Evolutionary conservation across 306 rosid species (phyloP).

Genomic region (Vachellia collinsii): DNA sequence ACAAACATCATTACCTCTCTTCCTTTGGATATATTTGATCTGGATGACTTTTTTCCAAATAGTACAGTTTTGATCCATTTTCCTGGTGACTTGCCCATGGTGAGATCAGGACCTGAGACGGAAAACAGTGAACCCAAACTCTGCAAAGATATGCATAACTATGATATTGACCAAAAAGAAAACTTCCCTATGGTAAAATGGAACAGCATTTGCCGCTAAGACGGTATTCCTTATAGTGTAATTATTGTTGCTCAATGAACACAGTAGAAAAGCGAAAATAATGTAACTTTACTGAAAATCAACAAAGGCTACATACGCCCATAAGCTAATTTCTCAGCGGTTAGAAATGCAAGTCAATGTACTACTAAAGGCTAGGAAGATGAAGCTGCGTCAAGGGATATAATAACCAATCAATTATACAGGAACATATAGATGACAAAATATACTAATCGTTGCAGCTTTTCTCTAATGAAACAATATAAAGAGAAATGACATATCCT

Average conservation of each 20-base stretch:
- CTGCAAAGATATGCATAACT: conserved; percentile 4
- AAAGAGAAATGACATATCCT: conserved; percentile 17
- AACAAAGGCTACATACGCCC: conserved; percentile 21
- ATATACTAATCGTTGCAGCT: conserved; percentile 34
- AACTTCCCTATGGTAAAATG: not conserved
- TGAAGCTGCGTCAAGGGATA: conserved; percentile 17
- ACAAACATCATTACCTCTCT: conserved; percentile 58
- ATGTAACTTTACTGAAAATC: conserved; percentile 14
- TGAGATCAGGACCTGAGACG: conserved; percentile 45
- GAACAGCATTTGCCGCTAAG: conserved; percentile 9
- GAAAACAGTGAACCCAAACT: conserved; percentile 27
- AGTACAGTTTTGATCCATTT: conserved; percentile 94
- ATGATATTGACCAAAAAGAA: not conserved
- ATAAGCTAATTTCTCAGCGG: conserved; percentile 11
- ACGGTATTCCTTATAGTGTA: conserved; percentile 6
- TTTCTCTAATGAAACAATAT: conserved; percentile 33
- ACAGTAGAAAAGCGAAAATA: conserved; percentile 17
- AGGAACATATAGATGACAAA: conserved; percentile 35
- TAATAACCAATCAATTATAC: conserved; percentile 34
- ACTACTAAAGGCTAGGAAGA: conserved; percentile 1
- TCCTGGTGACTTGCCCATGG: conserved; percentile 96
- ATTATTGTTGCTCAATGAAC: conserved; percentile 16
- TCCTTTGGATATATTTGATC: conserved; percentile 64
- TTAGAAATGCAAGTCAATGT: conserved; percentile 21
- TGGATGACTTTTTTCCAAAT: conserved; percentile 87